Conservation (phyloP, 441 rosid species). For the Eruca vesicaria region DNA sequence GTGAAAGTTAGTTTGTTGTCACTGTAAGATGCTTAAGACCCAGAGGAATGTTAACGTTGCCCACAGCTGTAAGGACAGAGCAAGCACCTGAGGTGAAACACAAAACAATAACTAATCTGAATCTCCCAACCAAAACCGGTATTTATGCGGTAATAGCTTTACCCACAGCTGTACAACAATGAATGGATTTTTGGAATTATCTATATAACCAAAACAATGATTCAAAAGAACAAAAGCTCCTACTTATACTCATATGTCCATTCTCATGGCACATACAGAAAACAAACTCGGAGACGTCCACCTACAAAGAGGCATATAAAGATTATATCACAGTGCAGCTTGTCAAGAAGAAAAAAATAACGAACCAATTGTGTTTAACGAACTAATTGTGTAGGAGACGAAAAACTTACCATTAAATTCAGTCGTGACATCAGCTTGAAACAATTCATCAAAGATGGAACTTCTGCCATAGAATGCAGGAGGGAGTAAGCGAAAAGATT, state of each 20-base stretch:
- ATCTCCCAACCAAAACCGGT: constrained; percentile 80
- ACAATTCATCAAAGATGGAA: constrained; percentile 61
- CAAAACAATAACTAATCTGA: constrained; percentile 57
- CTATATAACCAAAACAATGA: not conserved
- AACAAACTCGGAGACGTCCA: not conserved
- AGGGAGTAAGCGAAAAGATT: not conserved
- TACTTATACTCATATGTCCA: constrained; percentile 90
- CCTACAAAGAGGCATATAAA: not conserved
- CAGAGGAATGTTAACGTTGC: too few relatives aligned
- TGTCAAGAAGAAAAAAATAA: not conserved
- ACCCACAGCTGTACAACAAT: constrained; percentile 63
- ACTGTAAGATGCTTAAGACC: too few relatives aligned
- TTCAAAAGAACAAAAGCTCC: constrained; percentile 29
- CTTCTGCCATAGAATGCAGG: constrained; percentile 38
- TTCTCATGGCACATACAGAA: constrained; percentile 68
- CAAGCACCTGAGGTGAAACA: not conserved
- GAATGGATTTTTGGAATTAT: constrained; percentile 2
- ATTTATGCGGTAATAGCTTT: constrained; percentile 86
- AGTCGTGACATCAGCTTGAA: constrained; percentile 60
- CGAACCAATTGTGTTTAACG: not conserved
- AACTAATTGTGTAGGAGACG: not conserved
- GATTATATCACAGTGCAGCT: not conserved
- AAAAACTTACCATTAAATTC: constrained; percentile 51
- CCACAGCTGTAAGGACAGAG: constrained; percentile 26
- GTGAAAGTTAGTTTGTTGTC: too few relatives aligned